These are phyloP conservation scores for Tylopilus felleus DNA, from an alignment of 768 basidiomycete species.

Conservation along the genomic window DNA sequence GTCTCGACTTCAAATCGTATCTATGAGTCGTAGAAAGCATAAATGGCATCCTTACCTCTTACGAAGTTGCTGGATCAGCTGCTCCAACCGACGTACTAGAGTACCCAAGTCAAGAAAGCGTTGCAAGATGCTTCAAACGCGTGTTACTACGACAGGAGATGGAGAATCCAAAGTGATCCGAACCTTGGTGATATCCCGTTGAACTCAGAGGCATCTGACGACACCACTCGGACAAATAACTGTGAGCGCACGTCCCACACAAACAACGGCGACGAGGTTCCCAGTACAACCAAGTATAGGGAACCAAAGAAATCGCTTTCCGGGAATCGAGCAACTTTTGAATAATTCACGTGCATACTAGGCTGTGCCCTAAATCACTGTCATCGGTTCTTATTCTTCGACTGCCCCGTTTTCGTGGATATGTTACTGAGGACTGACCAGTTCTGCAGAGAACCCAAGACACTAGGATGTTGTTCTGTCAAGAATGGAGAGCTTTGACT, in stretches of 20 bases:
- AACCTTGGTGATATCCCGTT: constrained; percentile 58
- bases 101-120: constrained; percentile 71
- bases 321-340: constrained; percentile 42
- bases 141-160: background rate
- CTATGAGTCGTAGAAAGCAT: background rate
- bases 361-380: constrained; percentile 46
- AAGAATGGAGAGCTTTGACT: constrained; percentile 53
- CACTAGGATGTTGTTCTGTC: constrained; percentile 57
- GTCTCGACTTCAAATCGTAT: constrained; percentile 31
- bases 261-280: constrained; percentile 64
- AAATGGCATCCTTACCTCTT: constrained; percentile 39
- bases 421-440: constrained; percentile 41
- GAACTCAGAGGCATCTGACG: constrained; percentile 35
- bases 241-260: constrained; percentile 57
- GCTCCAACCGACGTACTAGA: constrained; percentile 62
- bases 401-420: background rate
- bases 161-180: constrained; percentile 4
- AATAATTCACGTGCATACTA: constrained; percentile 36
- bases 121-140: constrained; percentile 44
- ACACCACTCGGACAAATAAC: constrained; percentile 49
- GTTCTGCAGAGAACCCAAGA: constrained; percentile 56
- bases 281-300: constrained; percentile 56
- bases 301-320: constrained; percentile 48
- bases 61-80: constrained; percentile 45
- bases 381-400: background rate